Evolutionary conservation across 73 alveolate genomes (phyloP).

Genomic region (Paraurostyla sp.): DNA sequence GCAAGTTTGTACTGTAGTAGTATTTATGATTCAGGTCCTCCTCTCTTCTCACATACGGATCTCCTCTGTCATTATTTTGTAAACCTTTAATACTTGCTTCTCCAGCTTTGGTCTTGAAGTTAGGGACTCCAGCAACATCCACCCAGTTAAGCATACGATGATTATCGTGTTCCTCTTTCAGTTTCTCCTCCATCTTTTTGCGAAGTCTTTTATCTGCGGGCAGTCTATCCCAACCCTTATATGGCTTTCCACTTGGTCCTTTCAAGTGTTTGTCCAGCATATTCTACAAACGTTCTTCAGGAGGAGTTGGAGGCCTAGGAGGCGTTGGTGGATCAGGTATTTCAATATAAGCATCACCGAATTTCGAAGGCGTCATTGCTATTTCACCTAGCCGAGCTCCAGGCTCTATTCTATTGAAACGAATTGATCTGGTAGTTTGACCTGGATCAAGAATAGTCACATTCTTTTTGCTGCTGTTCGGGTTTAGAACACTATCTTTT

Average conservation of each 20-base stretch:
- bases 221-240: not conserved
- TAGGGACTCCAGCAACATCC: not conserved
- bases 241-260: not conserved
- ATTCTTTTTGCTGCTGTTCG: not conserved
- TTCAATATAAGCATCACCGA: slow-evolving; percentile 23
- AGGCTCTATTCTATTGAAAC: not conserved
- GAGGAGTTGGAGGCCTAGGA: slow-evolving; percentile 39
- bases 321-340: slow-evolving; percentile 23
- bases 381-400: not conserved
- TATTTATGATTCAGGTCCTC: slow-evolving; percentile 1
- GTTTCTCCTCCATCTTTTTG: not conserved
- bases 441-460: not conserved
- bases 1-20: not conserved
- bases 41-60: not conserved
- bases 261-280: not conserved
- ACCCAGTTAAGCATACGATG: slow-evolving; percentile 27
- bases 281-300: not conserved
- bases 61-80: slow-evolving; percentile 45
- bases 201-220: not conserved
- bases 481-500: not conserved
- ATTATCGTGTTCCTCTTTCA: not conserved
- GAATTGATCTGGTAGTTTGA: not conserved
- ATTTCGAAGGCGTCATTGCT: slow-evolving; percentile 1
- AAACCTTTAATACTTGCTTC: slow-evolving; percentile 8
- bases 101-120: slow-evolving; percentile 1